Percentiles rank a stretch among this genome's conserved stretches.
phyloP scores from a whole-genome alignment of 2,329 filamentous ascomycete species.

The Pleomassaria siparia region DNA sequence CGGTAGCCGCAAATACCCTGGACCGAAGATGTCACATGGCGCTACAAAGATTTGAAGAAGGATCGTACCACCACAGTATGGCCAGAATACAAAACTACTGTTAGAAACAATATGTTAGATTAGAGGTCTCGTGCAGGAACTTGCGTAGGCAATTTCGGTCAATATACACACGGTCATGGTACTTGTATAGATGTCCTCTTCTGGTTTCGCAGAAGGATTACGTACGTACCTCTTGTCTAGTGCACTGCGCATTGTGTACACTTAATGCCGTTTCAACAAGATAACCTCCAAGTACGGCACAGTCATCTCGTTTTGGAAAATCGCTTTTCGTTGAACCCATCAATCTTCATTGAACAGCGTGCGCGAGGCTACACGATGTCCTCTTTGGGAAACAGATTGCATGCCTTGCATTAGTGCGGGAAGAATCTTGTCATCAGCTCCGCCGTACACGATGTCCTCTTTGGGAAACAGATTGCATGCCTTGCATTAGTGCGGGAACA shows the following conservation, averaged over 20 bases:
- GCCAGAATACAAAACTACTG: neutral
- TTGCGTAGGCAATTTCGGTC: neutral
- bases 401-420: neutral
- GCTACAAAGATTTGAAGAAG: slow-evolving; percentile 9
- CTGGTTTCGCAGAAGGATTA: neutral
- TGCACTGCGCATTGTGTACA: neutral
- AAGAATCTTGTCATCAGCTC: neutral
- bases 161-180: neutral
- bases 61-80: neutral
- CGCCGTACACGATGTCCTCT: neutral
- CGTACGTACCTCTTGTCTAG: neutral
- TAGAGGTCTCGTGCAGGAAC: neutral
- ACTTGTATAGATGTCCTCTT: neutral
- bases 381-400: neutral
- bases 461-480: neutral
- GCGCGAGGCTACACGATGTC: neutral
- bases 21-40: slow-evolving; percentile 54
- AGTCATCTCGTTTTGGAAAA: too few species aligned
- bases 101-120: neutral
- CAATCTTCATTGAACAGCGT: neutral
- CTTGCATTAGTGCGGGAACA: neutral
- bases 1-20: slow-evolving; percentile 52
- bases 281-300: too few species aligned
- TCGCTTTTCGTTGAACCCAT: too few species aligned
- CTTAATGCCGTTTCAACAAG: neutral